Percentiles rank a stretch among this genome's conserved stretches.
phyloP scores from a whole-genome alignment of 2,329 filamentous ascomycete genomes.

The Fusarium devonianum region DNA sequence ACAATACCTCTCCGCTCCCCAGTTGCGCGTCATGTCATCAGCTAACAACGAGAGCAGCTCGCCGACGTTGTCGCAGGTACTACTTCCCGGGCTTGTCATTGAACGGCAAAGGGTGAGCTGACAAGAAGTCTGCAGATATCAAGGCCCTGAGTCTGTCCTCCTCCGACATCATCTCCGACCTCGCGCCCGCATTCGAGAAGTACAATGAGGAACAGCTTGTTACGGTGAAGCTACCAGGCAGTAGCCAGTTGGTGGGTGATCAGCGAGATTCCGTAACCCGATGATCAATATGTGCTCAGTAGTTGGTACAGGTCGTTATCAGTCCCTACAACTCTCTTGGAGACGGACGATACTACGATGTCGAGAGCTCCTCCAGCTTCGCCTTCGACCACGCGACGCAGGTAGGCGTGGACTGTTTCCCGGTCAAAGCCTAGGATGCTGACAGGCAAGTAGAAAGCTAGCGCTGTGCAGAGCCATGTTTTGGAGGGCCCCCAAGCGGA shows the following conservation, averaged over 20 bases:
- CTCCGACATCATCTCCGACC: slow-evolving; percentile 71
- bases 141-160: slow-evolving; percentile 80
- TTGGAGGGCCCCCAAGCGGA: slow-evolving; percentile 80
- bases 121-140: slow-evolving; percentile 70
- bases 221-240: slow-evolving; percentile 87
- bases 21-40: slow-evolving; percentile 32
- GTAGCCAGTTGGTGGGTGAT: slow-evolving; percentile 65
- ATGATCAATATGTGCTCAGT: slow-evolving; percentile 16
- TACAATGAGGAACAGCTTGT: slow-evolving; percentile 97
- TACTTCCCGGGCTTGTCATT: slow-evolving; percentile 10
- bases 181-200: slow-evolving; percentile 84
- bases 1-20: slow-evolving; percentile 40
- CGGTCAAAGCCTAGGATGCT: slow-evolving; percentile 7
- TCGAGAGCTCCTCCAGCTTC: slow-evolving; percentile 87
- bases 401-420: slow-evolving; percentile 50
- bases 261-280: not conserved
- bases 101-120: slow-evolving; percentile 20
- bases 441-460: slow-evolving; percentile 71
- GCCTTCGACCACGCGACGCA: slow-evolving; percentile 84
- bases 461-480: slow-evolving; percentile 78
- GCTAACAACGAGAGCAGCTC: slow-evolving; percentile 64
- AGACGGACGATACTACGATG: slow-evolving; percentile 86
- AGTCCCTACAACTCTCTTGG: slow-evolving; percentile 86
- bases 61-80: slow-evolving; percentile 87
- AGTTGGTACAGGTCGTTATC: slow-evolving; percentile 70